Base-by-base conservation (phyloP, 2,329 filamentous ascomycete species). In the Byssothecium circinans region DNA sequence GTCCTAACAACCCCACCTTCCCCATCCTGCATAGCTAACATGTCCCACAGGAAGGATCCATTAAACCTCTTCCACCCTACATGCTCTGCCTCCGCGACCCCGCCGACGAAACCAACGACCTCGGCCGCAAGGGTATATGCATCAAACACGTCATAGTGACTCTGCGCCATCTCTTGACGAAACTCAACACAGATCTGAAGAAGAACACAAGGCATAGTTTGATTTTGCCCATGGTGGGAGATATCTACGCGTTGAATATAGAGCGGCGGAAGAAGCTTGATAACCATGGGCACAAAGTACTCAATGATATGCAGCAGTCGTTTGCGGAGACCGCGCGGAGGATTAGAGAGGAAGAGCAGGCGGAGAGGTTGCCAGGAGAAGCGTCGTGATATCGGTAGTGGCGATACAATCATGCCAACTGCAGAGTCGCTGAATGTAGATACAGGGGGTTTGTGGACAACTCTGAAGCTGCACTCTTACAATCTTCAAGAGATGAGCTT, bases 31-130 rank as follows among this genome's bases (percentile, higher is more conserved):
- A 45, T 25, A 5, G 23, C 47, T 63, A 41, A 61, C 37, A n/a
- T 8, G 12, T 2, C 15, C 27, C 14, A 8, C 42, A 67, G 64
- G 32, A 49, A 17, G 53, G 53, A 8, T 42, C 37, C 34, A 15
- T 6, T 4, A 38, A 54, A 8, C 55, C 53, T 4, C 54, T 62
- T 2, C 65, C 67, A 2, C 6, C 36, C 1, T 69, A 58, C 49
- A 61, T 80, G 41, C 70, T 85, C 41, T 79, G 72, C 49, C 69
- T 86, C 12, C 81, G 83, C 63, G 82, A 86, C 56, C 83, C 83
- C 0, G 78, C 80, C 7, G 75, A 84, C 57, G 73, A 75, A 17
- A 72, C 73, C 57, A 83, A 83, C 60, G 79, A 86, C 57, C 71
- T 85, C 1, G 82, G 82, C 27, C 67, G 69, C 35, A 74, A 74